Base-by-base conservation (phyloP, 2,329 filamentous ascomycete species). In the Diplodia scrobiculata region DNA sequence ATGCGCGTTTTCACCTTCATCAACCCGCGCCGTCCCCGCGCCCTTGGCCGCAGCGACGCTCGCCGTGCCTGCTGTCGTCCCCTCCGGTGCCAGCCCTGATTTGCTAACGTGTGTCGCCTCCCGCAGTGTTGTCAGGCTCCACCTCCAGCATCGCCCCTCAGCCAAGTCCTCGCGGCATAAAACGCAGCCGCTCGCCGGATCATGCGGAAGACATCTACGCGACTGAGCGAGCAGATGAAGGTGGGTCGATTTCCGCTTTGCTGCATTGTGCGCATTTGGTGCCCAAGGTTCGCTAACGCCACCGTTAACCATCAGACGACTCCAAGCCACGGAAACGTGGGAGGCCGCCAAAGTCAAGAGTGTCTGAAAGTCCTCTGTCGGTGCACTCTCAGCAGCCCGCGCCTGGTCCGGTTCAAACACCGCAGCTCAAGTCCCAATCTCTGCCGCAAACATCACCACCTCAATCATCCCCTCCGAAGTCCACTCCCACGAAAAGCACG, bases 401-500 rank as follows among this genome's bases (percentile, higher is more conserved):
- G 59, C 79, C 74, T 63, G 59, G 59, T 34, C 72, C 79, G 51
- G 79, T 83, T 63, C 81, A 83, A 75, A 86, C 76, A 74, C 87
- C 81, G 67, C 85, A 77, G 79, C 81, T 79, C 78, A 87, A 76
- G 70, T 78, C 78, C n/a, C 77, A 82, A 68, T 71, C 78, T 50
- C 75, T 83, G 48, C 79, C 82, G 47, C 81, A 83, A 66, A 73
- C 74, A 9, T 86, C 85, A 21, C 85, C 86, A 14, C 79, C 80
- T 21, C 91, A 86, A 68, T 77, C 81, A 19, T 87, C 87, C 14
- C 85, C 92, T 17, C 87, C 91, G 25, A 95, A 94, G 78, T 85
- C 89, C 2, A 92, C 92, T 3, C 90, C 91, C 5, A 89, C 89
- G 38, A 96, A 96, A 79, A 84, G 87, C 34, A 75, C 83, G 10